These are phyloP conservation scores for Vanilla planifolia DNA, from an alignment of 106 monocot genomes.

Conservation along the genomic window DNA sequence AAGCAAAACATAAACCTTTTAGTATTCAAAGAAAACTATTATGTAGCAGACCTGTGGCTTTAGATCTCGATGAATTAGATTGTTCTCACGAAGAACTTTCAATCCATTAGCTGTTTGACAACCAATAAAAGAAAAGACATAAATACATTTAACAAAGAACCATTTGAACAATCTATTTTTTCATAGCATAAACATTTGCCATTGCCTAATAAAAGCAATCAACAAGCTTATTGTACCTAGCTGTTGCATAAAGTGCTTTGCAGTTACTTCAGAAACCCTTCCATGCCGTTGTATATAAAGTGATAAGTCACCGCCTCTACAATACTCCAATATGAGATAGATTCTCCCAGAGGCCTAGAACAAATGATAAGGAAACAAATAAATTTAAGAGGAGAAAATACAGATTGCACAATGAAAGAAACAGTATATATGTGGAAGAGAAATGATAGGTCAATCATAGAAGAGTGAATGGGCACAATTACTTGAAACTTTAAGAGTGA, in stretches of 20 bases:
- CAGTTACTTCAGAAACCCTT: slow-evolving; percentile 64
- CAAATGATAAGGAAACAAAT: slow-evolving; percentile 2
- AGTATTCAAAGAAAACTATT: slow-evolving; percentile 1
- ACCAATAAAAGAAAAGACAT: slow-evolving; percentile 8
- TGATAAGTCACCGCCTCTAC: slow-evolving; percentile 85
- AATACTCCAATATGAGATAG: slow-evolving; percentile 85
- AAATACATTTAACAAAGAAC: background rate
- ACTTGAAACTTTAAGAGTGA: no score
- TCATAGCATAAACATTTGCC: slow-evolving; percentile 1
- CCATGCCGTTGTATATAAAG: slow-evolving; percentile 67
- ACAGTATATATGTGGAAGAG: no score
- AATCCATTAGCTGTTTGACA: slow-evolving; percentile 76
- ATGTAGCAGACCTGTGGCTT: slow-evolving; percentile 80
- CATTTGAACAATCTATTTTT: background rate
- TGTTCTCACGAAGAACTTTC: slow-evolving; percentile 85
- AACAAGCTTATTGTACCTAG: slow-evolving; percentile 41
- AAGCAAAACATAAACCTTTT: background rate
- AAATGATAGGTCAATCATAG: no score
- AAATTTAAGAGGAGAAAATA: slow-evolving; percentile 1
- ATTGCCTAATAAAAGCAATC: slow-evolving; percentile 8
- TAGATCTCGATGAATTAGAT: slow-evolving; percentile 86
- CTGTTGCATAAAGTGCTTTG: slow-evolving; percentile 91
- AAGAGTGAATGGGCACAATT: no score
- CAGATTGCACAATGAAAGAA: background rate
- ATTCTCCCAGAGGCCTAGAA: slow-evolving; percentile 51